phyloP scores from a whole-genome alignment of 345 rosid genomes.

The Hypericum androsaemum region DNA sequence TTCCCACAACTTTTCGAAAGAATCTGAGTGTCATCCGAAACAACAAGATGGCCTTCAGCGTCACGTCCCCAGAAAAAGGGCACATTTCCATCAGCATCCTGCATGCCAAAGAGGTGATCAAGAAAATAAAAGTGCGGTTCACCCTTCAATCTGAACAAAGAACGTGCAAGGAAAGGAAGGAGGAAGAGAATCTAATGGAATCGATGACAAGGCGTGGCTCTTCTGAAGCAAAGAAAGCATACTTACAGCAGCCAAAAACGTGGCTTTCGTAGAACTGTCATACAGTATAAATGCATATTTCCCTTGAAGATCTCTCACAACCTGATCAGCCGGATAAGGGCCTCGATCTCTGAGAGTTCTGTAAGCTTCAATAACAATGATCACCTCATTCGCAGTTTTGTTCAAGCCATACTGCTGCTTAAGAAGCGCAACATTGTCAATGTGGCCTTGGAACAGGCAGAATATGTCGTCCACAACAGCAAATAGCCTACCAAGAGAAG shows the following conservation, averaged over 20 bases:
- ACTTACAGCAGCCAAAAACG: constrained; percentile 73
- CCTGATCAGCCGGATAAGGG: constrained; percentile 92
- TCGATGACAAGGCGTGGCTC: neutral
- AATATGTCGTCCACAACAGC: constrained; percentile 88
- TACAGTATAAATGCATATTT: constrained; percentile 64
- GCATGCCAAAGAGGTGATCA: constrained; percentile 6
- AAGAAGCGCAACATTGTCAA: constrained; percentile 67
- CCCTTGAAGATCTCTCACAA: constrained; percentile 76
- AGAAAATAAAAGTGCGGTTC: too few relatives aligned
- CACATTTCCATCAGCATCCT: constrained; percentile 85
- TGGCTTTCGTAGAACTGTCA: constrained; percentile 49
- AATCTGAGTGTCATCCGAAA: constrained; percentile 58
- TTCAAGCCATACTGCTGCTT: constrained; percentile 91
- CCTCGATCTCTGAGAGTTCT: constrained; percentile 93
- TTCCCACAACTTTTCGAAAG: constrained; percentile 80
- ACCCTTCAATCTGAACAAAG: too few relatives aligned
- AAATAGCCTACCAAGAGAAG: constrained; percentile 45
- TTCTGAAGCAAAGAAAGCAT: neutral
- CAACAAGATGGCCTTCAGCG: constrained; percentile 65
- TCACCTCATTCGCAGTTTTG: constrained; percentile 83
- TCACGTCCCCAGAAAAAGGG: constrained; percentile 88
- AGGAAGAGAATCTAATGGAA: neutral
- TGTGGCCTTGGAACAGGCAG: constrained; percentile 92
- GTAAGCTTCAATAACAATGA: constrained; percentile 79
- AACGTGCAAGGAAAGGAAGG: too few relatives aligned